Conservation (phyloP, 179 eudicot genomes). For the Drosera spatulata region DNA sequence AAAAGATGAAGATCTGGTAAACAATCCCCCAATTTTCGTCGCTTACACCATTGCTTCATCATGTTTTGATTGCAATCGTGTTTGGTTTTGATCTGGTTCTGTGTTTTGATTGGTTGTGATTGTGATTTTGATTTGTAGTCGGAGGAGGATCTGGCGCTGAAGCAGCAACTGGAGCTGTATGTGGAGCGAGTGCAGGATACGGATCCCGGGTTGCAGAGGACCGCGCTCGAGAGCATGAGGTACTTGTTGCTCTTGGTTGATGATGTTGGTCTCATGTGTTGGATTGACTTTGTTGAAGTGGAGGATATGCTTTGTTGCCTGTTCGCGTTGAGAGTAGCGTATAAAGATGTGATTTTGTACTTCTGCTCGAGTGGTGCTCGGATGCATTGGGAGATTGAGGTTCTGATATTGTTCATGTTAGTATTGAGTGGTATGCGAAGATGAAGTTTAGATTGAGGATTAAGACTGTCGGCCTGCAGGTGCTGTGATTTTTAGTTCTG, state of each 20-base stretch:
- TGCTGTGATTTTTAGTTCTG: too few species aligned
- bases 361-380: too few species aligned
- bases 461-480: too few species aligned
- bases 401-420: too few species aligned
- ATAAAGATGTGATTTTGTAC: too few species aligned
- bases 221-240: constrained; percentile 97
- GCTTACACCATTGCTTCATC: not conserved
- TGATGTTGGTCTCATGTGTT: not conserved
- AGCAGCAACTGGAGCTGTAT: constrained; percentile 85
- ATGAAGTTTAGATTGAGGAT: too few species aligned
- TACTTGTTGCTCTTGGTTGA: constrained; percentile 6
- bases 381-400: too few species aligned
- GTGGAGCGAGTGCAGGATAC: constrained; percentile 82
- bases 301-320: not conserved
- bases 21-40: not conserved
- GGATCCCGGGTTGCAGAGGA: constrained; percentile 62
- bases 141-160: constrained; percentile 92
- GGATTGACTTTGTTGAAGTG: too few species aligned
- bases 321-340: too few species aligned
- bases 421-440: too few species aligned
- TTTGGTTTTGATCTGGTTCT: not conserved
- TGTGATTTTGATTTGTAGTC: constrained; percentile 30
- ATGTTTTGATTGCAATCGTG: not conserved
- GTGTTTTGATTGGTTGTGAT: not conserved
- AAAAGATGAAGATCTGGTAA: constrained; percentile 93